Conservation (phyloP, 2,329 filamentous ascomycete species). For the Fusarium virguliforme region DNA sequence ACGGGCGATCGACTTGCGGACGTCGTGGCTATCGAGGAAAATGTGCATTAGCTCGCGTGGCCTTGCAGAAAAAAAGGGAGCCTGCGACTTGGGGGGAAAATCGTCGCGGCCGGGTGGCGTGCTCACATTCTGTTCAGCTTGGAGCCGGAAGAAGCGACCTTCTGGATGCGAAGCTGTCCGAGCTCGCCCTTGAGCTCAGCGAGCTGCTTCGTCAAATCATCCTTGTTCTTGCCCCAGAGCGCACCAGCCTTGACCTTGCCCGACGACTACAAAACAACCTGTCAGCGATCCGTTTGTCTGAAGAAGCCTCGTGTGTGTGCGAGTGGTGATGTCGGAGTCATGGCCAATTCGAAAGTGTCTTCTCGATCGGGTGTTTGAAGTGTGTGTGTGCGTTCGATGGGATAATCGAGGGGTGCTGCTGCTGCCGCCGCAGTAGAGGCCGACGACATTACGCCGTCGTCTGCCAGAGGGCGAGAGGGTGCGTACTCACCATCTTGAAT, state of each 20-base stretch:
- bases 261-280: slow-evolving; percentile 59
- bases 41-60: slow-evolving; percentile 43
- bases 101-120: slow-evolving; percentile 13
- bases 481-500: slow-evolving; percentile 67
- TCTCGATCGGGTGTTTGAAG: slow-evolving; percentile 38
- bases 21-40: slow-evolving; percentile 81
- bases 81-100: background rate
- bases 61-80: background rate
- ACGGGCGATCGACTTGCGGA: slow-evolving; percentile 99
- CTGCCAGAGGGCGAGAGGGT: slow-evolving; percentile 38
- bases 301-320: slow-evolving; percentile 28
- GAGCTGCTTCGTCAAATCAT: slow-evolving; percentile 96
- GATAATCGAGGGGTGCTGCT: slow-evolving; percentile 34
- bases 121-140: slow-evolving; percentile 98
- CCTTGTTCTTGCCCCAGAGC: slow-evolving; percentile 99
- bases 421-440: slow-evolving; percentile 31
- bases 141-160: slow-evolving; percentile 94
- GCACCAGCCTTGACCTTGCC: slow-evolving; percentile 91
- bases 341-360: slow-evolving; percentile 30
- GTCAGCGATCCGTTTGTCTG: slow-evolving; percentile 52
- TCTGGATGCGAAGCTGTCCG: slow-evolving; percentile 96
- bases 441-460: slow-evolving; percentile 38
- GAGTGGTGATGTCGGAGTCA: slow-evolving; percentile 33
- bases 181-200: slow-evolving; percentile 97
- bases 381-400: slow-evolving; percentile 38